Percentiles rank a stretch among this genome's conserved stretches.
phyloP scores from a whole-genome alignment of 1,284 basidiomycete genomes.

The Ceratobasidium sp. region DNA sequence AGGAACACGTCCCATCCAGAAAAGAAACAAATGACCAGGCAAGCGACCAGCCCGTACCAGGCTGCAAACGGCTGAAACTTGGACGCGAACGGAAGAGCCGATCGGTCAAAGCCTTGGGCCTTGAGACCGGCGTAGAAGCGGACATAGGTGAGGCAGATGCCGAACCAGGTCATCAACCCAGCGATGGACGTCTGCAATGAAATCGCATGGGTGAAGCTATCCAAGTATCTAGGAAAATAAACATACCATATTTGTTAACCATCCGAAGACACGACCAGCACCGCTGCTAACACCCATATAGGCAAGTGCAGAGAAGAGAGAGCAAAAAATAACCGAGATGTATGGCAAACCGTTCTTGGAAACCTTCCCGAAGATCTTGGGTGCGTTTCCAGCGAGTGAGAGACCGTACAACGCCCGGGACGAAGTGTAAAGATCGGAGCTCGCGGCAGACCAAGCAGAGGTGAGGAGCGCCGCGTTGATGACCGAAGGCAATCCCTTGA shows the following conservation, averaged over 20 bases:
- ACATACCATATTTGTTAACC: no score
- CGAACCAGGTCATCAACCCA: conserved; percentile 40
- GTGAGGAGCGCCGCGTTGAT: conserved; percentile 88
- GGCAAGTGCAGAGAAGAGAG: conserved; percentile 73
- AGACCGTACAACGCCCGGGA: conserved; percentile 73
- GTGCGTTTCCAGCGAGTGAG: conserved; percentile 77
- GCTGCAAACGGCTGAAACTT: conserved; percentile 72
- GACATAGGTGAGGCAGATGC: conserved; percentile 48
- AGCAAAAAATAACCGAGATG: conserved; percentile 69
- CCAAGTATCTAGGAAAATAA: no score
- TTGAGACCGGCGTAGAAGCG: conserved; percentile 80
- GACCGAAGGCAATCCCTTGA: conserved; percentile 73
- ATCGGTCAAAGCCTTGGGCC: conserved; percentile 74
- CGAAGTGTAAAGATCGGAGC: no score
- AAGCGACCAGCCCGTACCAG: conserved; percentile 65
- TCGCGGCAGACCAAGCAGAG: conserved; percentile 86
- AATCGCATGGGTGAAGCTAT: no score
- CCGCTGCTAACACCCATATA: conserved; percentile 69
- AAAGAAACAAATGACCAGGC: no score
- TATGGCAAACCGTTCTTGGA: conserved; percentile 78
- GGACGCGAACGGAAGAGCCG: conserved; percentile 68
- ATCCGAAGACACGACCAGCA: no score
- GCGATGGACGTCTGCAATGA: conserved; percentile 3
- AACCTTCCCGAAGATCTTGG: conserved; percentile 72
- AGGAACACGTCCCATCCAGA: conserved; percentile 80